A percentile compares a stretch with the other conserved stretches of the same genome.
Conservation (phyloP, 805 yeast species). For the Clavispora asparagi region DNA sequence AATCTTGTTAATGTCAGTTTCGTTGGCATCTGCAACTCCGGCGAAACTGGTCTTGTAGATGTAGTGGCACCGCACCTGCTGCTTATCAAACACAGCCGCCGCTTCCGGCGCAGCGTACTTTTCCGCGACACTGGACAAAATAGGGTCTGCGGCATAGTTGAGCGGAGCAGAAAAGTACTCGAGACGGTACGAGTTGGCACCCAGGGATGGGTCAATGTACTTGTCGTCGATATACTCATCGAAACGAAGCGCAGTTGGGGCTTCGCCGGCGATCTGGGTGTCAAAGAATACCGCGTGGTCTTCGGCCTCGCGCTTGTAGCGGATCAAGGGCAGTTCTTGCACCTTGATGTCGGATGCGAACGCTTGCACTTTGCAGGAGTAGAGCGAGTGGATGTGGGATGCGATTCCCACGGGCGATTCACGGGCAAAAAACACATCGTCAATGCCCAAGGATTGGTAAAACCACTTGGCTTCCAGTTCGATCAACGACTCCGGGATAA, state of each 20-base stretch:
- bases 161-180: constrained; percentile 75
- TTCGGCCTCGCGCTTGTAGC: constrained; percentile 70
- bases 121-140: constrained; percentile 34
- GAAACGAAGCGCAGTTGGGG: constrained; percentile 31
- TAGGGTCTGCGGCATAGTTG: constrained; percentile 41
- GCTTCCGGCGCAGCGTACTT: constrained; percentile 19
- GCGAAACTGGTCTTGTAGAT: constrained; percentile 62
- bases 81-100: constrained; percentile 29
- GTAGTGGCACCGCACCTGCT: constrained; percentile 67
- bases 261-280: constrained; percentile 48
- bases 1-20: constrained; percentile 56
- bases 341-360: constrained; percentile 51
- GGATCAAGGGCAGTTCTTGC: constrained; percentile 54
- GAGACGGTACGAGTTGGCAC: constrained; percentile 52
- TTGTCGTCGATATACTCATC: constrained; percentile 78
- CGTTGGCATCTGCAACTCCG: constrained; percentile 22
- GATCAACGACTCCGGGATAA: constrained; percentile 81
- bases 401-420: constrained; percentile 79
- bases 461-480: constrained; percentile 89
- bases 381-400: constrained; percentile 78
- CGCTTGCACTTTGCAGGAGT: constrained; percentile 90
- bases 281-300: constrained; percentile 92
- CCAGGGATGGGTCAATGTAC: constrained; percentile 57
- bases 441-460: constrained; percentile 81
- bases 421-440: constrained; percentile 85